These are phyloP conservation scores for Eimeria necatrix DNA, from an alignment of 169 alveolate species.

Conservation along the genomic window DNA sequence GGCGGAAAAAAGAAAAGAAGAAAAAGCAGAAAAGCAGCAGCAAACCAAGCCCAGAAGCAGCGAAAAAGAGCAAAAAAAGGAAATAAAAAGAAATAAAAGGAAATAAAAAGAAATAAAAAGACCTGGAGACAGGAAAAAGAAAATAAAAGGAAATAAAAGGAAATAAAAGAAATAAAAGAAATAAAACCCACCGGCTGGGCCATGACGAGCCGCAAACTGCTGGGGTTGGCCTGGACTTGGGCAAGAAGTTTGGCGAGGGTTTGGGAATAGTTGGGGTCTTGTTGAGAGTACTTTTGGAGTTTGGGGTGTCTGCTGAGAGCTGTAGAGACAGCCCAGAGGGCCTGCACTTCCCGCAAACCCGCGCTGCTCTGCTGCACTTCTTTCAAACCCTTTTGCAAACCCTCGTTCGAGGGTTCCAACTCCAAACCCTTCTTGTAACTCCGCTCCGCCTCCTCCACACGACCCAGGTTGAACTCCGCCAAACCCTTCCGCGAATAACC, in stretches of 20 bases:
- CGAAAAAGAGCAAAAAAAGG: too few relatives aligned
- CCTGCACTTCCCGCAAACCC: slow-evolving; percentile 61
- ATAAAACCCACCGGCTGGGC: slow-evolving; percentile 70
- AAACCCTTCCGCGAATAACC: slow-evolving; percentile 96
- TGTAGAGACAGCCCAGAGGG: slow-evolving; percentile 59
- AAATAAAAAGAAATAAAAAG: too few relatives aligned
- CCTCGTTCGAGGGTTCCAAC: slow-evolving; percentile 93
- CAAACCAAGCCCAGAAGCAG: too few relatives aligned
- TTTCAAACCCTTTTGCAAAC: slow-evolving; percentile 90
- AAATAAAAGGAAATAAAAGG: too few relatives aligned
- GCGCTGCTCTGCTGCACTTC: slow-evolving; percentile 64
- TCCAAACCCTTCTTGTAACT: slow-evolving; percentile 93
- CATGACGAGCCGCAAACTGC: slow-evolving; percentile 64
- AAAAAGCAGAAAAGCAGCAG: background rate
- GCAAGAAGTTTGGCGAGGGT: slow-evolving; percentile 16
- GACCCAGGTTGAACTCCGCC: slow-evolving; percentile 89
- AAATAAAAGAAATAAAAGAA: background rate
- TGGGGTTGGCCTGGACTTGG: slow-evolving; percentile 64
- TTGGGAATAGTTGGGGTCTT: slow-evolving; percentile 78
- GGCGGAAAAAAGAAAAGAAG: background rate
- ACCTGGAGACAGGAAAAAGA: too few relatives aligned
- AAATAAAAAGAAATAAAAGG: too few relatives aligned
- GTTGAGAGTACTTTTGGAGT: slow-evolving; percentile 77
- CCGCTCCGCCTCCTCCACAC: slow-evolving; percentile 91
- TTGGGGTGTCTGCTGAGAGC: slow-evolving; percentile 72